Conservation (phyloP, 179 eudicot genomes). For the Sideroxylon spinosum region DNA sequence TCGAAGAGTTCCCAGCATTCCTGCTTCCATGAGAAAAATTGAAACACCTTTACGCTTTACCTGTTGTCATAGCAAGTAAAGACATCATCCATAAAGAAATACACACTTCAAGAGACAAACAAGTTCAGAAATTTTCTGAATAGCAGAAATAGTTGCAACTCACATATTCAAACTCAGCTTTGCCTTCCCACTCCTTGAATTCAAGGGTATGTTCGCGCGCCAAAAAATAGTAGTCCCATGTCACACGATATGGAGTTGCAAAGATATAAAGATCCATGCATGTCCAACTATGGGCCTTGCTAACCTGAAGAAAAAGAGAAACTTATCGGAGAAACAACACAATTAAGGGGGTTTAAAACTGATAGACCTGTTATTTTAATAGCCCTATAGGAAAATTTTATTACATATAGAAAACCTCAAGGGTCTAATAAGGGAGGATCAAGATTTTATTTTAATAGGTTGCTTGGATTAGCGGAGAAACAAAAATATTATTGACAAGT, state of each 20-base stretch:
- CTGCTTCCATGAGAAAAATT: slow-evolving; percentile 94
- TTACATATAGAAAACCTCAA: neutral
- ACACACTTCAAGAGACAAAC: neutral
- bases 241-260: slow-evolving; percentile 96
- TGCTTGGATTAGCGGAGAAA: too few relatives aligned
- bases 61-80: slow-evolving; percentile 34
- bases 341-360: neutral
- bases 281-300: slow-evolving; percentile 87
- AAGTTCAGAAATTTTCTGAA: neutral
- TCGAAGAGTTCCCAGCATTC: slow-evolving; percentile 86
- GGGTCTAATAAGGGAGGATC: too few relatives aligned
- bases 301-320: slow-evolving; percentile 47
- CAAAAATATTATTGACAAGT: too few relatives aligned
- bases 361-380: neutral
- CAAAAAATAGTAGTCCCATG: slow-evolving; percentile 88
- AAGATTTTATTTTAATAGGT: too few relatives aligned
- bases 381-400: neutral
- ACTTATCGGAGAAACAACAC: slow-evolving; percentile 2
- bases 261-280: slow-evolving; percentile 95
- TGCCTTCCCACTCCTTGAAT: slow-evolving; percentile 77
- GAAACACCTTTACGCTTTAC: slow-evolving; percentile 77
- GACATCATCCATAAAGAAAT: neutral
- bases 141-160: slow-evolving; percentile 27
- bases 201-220: slow-evolving; percentile 84
- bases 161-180: slow-evolving; percentile 90